A percentile compares a stretch with the other conserved stretches of the same genome.
phyloP scores from a whole-genome alignment of 2,329 filamentous ascomycete species.

The Monilinia fructigena region DNA sequence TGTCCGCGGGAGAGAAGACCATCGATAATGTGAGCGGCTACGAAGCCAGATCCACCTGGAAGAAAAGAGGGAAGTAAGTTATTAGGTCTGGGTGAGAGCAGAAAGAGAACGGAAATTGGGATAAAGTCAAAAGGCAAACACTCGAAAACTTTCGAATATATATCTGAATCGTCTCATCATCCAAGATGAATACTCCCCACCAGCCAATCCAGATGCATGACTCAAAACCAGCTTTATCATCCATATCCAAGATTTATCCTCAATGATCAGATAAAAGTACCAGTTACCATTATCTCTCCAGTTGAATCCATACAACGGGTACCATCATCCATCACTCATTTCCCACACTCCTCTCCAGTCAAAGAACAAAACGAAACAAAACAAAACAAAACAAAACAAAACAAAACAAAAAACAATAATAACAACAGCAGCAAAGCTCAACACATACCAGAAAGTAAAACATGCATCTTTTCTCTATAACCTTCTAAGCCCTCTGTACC shows the following conservation, averaged over 20 bases:
- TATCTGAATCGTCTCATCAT: constrained; percentile 20
- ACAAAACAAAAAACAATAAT: neutral
- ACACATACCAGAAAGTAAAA: constrained; percentile 20
- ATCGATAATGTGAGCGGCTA: constrained; percentile 54
- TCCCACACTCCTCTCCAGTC: neutral
- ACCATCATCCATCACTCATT: neutral
- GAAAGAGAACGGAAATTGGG: neutral
- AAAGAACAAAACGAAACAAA: too few relatives aligned
- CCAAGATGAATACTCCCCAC: constrained; percentile 25
- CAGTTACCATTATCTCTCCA: neutral
- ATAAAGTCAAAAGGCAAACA: constrained; percentile 26
- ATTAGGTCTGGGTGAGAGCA: too few relatives aligned
- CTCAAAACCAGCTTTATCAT: neutral
- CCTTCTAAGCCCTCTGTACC: too few relatives aligned
- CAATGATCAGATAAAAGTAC: neutral
- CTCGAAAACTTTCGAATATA: constrained; percentile 16
- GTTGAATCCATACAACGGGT: neutral
- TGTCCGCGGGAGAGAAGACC: constrained; percentile 43
- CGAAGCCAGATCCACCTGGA: constrained; percentile 52
- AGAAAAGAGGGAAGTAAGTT: neutral
- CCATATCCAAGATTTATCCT: neutral
- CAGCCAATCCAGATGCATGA: neutral
- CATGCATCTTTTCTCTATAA: neutral
- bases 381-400: too few relatives aligned
- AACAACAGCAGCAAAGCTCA: neutral